Evolutionary conservation across 805 yeast species (phyloP), one percentile per base, ranked within the genome.

Genomic region (Candida xyloterini): DNA sequence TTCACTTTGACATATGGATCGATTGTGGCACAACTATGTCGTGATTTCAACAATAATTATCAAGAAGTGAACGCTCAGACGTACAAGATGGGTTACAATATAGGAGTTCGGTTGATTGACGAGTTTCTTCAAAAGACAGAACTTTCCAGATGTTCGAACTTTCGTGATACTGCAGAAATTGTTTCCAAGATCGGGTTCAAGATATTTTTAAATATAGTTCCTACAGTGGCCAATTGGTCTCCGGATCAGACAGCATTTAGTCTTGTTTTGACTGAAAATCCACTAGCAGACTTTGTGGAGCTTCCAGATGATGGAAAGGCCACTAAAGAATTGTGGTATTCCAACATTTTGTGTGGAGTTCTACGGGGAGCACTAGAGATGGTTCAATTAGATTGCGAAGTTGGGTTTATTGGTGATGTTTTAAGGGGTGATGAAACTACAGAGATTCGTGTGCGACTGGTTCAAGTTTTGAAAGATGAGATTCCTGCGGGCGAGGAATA

Each of bases 1-100:
- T 87, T 93, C 64, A 87, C 96, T n/a, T 67, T 93, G 43, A 91
- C 96, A 1, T 93, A 93, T 55, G 99, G 99, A 8, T 81, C 96
- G 3, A 78, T 93, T 33, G 98, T 93, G 33, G 78, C 95, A 10
- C 97, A 91, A 56, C 67, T 93, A 38, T 89, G 96, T 58, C 78
- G 81, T 43, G 98, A 93, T 56, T 81, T 76, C 61, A 74, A 81
- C 39, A 73, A 78, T 47, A 85, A 90, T 60, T 90, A 87, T 60
- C 59, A 56, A 6, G 81, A 81, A 53, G 96, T 93, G 42, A 93
- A 93, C 57, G 68, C 70, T 36, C 95, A 91, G 57, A 70, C 93
- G 35, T 95, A 82, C 54, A 76, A 78, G 48, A 91, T 93, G 98
- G 99, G 99, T 1, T 87, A 90, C 62, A 89, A 86, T 59, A 93